Conservation (phyloP, 2,329 filamentous ascomycete genomes). For the Pestalotiopsis sp. region DNA sequence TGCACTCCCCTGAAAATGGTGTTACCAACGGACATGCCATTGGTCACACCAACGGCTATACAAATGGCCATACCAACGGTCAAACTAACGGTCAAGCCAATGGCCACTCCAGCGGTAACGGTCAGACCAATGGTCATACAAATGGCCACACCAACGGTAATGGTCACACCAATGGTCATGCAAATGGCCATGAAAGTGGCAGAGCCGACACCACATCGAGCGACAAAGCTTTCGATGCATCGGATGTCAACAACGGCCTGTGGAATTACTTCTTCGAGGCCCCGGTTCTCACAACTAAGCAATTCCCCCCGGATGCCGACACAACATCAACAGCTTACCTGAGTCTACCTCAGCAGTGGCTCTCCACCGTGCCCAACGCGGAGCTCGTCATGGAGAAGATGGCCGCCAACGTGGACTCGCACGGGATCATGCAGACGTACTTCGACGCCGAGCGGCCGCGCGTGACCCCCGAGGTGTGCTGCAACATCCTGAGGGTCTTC, state of each 20-base stretch:
- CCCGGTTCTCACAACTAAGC: slow-evolving; percentile 14
- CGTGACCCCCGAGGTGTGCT: slow-evolving; percentile 21
- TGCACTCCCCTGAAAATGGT: neutral
- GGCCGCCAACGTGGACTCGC: slow-evolving; percentile 15
- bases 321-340: slow-evolving; percentile 24
- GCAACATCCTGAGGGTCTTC: slow-evolving; percentile 24
- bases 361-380: neutral
- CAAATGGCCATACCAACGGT: too few species aligned
- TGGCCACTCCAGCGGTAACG: too few species aligned
- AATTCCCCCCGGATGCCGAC: slow-evolving; percentile 23
- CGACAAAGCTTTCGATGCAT: too few species aligned
- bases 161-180: neutral
- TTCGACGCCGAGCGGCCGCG: slow-evolving; percentile 19
- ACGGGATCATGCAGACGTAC: slow-evolving; percentile 23
- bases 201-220: too few species aligned
- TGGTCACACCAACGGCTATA: too few species aligned
- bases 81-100: too few species aligned
- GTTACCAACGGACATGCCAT: too few species aligned
- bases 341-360: slow-evolving; percentile 11
- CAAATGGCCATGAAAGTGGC: neutral
- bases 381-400: neutral
- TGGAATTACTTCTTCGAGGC: slow-evolving; percentile 23
- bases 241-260: slow-evolving; percentile 14
- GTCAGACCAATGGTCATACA: neutral
- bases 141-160: neutral